Percentiles rank a stretch among this genome's conserved stretches.
Evolutionary conservation across 768 basidiomycete genomes (phyloP).

Genomic region (Rhodotorula paludigena): DNA sequence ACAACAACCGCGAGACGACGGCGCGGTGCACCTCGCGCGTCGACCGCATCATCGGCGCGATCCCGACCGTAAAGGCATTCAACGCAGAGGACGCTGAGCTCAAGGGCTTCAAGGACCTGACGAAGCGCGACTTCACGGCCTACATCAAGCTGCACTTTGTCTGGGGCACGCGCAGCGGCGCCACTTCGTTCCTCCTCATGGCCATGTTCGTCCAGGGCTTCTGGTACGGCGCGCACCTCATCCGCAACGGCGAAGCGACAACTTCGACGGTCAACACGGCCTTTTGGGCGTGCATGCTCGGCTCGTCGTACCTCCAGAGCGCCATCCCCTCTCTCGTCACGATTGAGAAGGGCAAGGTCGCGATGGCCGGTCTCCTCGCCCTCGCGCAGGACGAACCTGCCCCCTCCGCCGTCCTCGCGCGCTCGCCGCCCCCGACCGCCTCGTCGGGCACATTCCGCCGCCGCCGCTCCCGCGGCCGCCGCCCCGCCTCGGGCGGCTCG

Average conservation of each 20-base stretch:
- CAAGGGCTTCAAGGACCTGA: constrained; percentile 53
- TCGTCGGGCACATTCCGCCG: background rate
- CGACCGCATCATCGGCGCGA: constrained; percentile 68
- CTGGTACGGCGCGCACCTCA: constrained; percentile 88
- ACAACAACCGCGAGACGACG: constrained; percentile 61
- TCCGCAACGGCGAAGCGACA: constrained; percentile 64
- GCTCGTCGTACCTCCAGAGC: constrained; percentile 78
- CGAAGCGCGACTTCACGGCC: constrained; percentile 52
- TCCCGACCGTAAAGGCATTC: constrained; percentile 88
- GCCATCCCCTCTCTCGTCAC: constrained; percentile 73
- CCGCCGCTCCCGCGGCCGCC: background rate
- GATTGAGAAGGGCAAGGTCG: constrained; percentile 75
- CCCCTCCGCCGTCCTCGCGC: background rate
- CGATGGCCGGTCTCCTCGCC: constrained; percentile 64
- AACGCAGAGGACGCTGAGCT: constrained; percentile 65
- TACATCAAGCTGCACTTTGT: constrained; percentile 59
- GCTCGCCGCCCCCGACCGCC: background rate
- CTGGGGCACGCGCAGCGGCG: constrained; percentile 68
- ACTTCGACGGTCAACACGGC: constrained; percentile 87
- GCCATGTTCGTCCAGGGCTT: constrained; percentile 94
- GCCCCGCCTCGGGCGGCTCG: background rate
- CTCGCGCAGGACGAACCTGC: constrained; percentile 52
- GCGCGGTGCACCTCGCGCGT: constrained; percentile 71
- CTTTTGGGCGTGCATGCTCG: constrained; percentile 95
- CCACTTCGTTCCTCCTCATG: constrained; percentile 76